Evolutionary conservation across 2,329 filamentous ascomycete species (phyloP).

Genomic region (Cladosporium austrohemisphaericum): DNA sequence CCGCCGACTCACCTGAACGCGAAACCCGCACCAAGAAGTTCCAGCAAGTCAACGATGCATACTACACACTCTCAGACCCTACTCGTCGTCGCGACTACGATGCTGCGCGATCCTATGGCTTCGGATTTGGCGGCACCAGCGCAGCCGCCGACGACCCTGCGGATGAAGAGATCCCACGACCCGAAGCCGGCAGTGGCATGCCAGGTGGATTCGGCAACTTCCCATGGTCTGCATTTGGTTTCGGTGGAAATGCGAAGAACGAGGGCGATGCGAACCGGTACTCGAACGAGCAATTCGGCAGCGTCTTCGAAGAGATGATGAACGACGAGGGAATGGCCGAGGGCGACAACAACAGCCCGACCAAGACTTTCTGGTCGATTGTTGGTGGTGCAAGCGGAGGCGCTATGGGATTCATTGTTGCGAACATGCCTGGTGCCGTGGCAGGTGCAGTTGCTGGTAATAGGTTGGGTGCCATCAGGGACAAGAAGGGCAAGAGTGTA

Average conservation of each 20-base stretch:
- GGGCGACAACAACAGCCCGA: conserved; percentile 56
- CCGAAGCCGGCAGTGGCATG: conserved; percentile 31
- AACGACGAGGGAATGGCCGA: conserved; percentile 66
- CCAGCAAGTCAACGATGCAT: conserved; percentile 88
- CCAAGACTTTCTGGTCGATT: conserved; percentile 78
- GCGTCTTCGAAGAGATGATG: conserved; percentile 55
- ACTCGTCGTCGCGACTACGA: conserved; percentile 80
- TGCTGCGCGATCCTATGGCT: conserved; percentile 58
- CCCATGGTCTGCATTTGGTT: conserved; percentile 73
- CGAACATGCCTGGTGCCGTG: conserved; percentile 82
- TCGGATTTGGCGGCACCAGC: conserved; percentile 42
- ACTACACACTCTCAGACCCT: conserved; percentile 83
- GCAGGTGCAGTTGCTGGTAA: conserved; percentile 93
- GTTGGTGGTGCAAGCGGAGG: conserved; percentile 83
- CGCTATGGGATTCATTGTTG: conserved; percentile 90
- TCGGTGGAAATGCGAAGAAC: conserved; percentile 46
- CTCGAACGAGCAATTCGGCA: conserved; percentile 79
- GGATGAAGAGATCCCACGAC: conserved; percentile 49
- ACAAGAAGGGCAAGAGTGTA: conserved; percentile 90
- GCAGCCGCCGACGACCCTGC: conserved; percentile 42
- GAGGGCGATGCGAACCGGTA: conserved; percentile 46
- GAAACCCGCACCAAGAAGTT: conserved; percentile 77
- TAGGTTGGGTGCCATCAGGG: conserved; percentile 80
- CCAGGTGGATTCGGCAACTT: conserved; percentile 61
- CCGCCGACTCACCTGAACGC: conserved; percentile 78